phyloP scores from a whole-genome alignment of 2,329 filamentous ascomycete genomes.

The Trichoderma polysporum region DNA sequence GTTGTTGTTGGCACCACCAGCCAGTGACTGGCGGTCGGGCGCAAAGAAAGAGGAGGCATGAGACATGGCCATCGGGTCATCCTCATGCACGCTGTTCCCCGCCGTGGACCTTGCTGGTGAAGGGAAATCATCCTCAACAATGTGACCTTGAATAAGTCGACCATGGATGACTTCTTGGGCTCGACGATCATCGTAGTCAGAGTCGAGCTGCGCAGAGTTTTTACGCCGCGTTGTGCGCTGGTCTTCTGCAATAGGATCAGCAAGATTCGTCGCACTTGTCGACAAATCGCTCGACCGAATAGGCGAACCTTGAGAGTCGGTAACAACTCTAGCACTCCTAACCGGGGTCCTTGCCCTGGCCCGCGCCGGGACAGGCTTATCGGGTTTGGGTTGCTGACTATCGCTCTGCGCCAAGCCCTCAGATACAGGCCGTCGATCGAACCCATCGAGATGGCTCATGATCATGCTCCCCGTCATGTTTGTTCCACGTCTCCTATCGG shows the following conservation, averaged over 20 bases:
- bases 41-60: slow-evolving; percentile 79
- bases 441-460: slow-evolving; percentile 64
- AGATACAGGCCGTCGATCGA: slow-evolving; percentile 48
- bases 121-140: slow-evolving; percentile 90
- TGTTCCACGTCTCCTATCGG: slow-evolving; percentile 67
- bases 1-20: slow-evolving; percentile 84
- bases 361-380: slow-evolving; percentile 22
- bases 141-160: slow-evolving; percentile 86
- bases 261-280: slow-evolving; percentile 5
- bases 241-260: slow-evolving; percentile 16
- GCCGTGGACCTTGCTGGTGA: slow-evolving; percentile 71
- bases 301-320: slow-evolving; percentile 47
- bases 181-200: slow-evolving; percentile 73
- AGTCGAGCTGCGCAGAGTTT: slow-evolving; percentile 36
- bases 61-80: slow-evolving; percentile 80
- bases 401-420: slow-evolving; percentile 34
- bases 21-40: slow-evolving; percentile 65
- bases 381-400: slow-evolving; percentile 26
- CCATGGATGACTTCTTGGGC: slow-evolving; percentile 89
- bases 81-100: slow-evolving; percentile 64
- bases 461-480: slow-evolving; percentile 80
- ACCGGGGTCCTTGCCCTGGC: slow-evolving; percentile 26
- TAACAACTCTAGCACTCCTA: slow-evolving; percentile 35
- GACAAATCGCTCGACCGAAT: slow-evolving; percentile 32
- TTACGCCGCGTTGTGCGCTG: slow-evolving; percentile 26